Evolutionary conservation across 139 green algal species (phyloP), one percentile per base, ranked within the genome.

Genomic region (Ostreobium quekettii): DNA sequence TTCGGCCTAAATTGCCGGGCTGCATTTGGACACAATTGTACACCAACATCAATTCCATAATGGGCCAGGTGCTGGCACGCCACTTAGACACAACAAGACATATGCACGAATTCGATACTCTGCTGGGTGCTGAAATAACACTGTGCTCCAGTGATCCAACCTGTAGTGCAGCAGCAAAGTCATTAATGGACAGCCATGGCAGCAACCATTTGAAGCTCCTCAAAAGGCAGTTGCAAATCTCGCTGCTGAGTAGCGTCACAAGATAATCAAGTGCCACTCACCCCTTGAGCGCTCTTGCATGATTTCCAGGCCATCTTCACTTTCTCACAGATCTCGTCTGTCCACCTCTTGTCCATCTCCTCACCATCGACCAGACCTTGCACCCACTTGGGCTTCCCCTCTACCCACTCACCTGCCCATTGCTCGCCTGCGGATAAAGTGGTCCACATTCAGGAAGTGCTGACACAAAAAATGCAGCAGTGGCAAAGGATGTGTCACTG

Each of bases 331-430:
- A 56, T 36, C 48, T 63, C 39, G 19, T 67, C 22, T 38, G 64
- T 39, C 57, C 68, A 73, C 29, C 28, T 60, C 2, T 53, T 42
- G 15, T 73, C 49, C 1, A 33, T 42, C 3, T 31, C 31, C 3
- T 60, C 64, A 15, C 59, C 71, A 36, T 70, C 53, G 26, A 58
- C 37, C 7, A 86, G 65, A 15, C 70, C 65, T 57, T 84, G 80
- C 42, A 84, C 78, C 78, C 78, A 86, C 30, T 74, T 75, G 7
- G 78, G 80, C 72, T 84, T 84, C 28, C 80, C 78, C 37, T 82
- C 75, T 24, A 61, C 57, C 80, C 80, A 86, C 67, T 76, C 65
- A 36, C 70, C 77, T 32, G 49, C 80, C 78, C 76, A 86, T 59
- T 67, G 73, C 71, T 76, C 72, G 48, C 74, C 74, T 78, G 47